Percentiles rank a stretch among this genome's conserved stretches.
These are phyloP conservation scores for Straminergon stramineum DNA, from an alignment of 225 moss, liverwort and hornwort genomes.

Conservation along the genomic window DNA sequence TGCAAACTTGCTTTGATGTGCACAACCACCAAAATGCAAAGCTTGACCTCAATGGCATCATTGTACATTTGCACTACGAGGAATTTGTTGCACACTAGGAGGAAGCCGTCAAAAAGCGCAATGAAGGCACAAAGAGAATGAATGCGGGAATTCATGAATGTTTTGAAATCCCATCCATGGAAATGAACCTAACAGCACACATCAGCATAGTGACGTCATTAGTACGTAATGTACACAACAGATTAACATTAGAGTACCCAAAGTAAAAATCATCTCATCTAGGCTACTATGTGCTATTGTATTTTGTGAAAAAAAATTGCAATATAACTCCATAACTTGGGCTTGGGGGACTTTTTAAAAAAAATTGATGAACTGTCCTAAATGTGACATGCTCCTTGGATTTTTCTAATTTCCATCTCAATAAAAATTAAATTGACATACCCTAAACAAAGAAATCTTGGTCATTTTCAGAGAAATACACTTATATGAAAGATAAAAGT, in stretches of 20 bases:
- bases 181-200: not conserved
- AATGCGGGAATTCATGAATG: no score
- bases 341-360: not conserved
- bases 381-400: fast-evolving
- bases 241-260: not conserved
- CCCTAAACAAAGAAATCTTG: fast-evolving
- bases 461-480: not conserved
- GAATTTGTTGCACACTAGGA: no score
- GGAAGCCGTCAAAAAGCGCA: no score
- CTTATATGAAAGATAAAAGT: not conserved
- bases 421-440: not conserved
- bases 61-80: no score
- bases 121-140: no score
- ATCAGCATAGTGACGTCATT: not conserved
- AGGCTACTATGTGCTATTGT: not conserved
- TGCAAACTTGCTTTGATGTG: no score
- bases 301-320: not conserved
- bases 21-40: no score
- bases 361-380: not conserved
- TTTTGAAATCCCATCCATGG: no score
- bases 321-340: not conserved
- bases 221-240: fast-evolving
- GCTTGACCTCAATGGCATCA: no score
- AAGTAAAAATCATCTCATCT: not conserved
- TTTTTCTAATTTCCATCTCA: not conserved